These are phyloP conservation scores for Pythium monospermum DNA, from an alignment of 352 stramenopile species.

Conservation along the genomic window DNA sequence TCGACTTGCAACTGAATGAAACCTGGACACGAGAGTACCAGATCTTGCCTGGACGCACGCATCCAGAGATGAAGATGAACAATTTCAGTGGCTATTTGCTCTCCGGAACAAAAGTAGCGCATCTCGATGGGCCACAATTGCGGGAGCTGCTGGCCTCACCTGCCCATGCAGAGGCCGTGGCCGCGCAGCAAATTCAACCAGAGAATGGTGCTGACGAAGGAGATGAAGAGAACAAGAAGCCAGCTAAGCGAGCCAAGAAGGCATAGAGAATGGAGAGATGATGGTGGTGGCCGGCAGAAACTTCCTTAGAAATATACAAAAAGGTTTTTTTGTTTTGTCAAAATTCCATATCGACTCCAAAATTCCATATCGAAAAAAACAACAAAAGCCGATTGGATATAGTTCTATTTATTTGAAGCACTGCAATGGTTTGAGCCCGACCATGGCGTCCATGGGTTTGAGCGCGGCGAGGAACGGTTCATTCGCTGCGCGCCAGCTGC, in stretches of 20 bases:
- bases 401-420: too few species aligned
- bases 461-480: conserved; percentile 40
- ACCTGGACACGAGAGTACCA: conserved; percentile 96
- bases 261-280: not conserved
- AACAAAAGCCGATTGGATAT: too few species aligned
- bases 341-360: too few species aligned
- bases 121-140: conserved; percentile 18
- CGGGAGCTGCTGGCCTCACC: conserved; percentile 14
- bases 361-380: too few species aligned
- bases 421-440: conserved; percentile 34
- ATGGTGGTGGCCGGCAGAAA: too few species aligned
- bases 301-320: too few species aligned
- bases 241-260: conserved; percentile 20
- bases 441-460: conserved; percentile 34
- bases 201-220: not conserved
- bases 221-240: conserved; percentile 4
- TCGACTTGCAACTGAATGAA: conserved; percentile 93
- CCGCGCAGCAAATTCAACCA: not conserved
- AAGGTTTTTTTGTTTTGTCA: too few species aligned
- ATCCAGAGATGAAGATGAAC: conserved; percentile 97
- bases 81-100: conserved; percentile 94
- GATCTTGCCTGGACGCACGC: conserved; percentile 89
- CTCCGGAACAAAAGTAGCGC: conserved; percentile 88
- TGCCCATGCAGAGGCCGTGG: conserved; percentile 14
- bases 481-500: conserved; percentile 54